Evolutionary conservation across 2,329 filamentous ascomycete genomes (phyloP), one percentile per base, ranked within the genome.

Genomic region (Fusarium sp.): DNA sequence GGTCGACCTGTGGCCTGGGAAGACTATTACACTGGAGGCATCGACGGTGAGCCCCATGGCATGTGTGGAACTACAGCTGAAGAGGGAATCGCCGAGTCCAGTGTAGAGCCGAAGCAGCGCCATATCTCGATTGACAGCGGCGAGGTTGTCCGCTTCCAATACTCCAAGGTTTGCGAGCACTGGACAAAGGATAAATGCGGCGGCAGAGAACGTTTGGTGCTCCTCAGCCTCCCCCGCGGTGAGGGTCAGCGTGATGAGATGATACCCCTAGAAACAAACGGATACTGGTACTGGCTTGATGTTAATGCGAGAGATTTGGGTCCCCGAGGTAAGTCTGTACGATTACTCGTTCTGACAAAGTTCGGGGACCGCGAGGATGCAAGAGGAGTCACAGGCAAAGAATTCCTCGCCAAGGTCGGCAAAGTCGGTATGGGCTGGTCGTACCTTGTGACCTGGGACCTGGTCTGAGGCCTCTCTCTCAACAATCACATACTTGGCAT

Each of bases 251-350:
- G 90, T 51, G 87, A 91, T 11, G 89, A 94, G 43, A 85, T 88
- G 56, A 80, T 95, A 2, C 88, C 92, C 0, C 88, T 97, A 56
- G 87, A 92, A 50, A 91, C 88, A n/a, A 92, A 95, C 63, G 92
- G 92, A 15, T 91, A 87, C 75, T 90, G 91, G 80, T 97, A 92
- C 88, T 97, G 93, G 89, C 80, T 89, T 3, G 95, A 98, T 79
- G 86, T 98, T 6, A 82, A 86, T 26, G 85, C 88, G 1, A 79
- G 83, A 33, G 86, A 90, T 59, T 81, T 97, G 20, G 93, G 93
- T 1, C 83, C 83, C 0, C 87, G 90, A 0, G 93, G 93, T 0
- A 88, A 94, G 79, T 88, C 85, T 54, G 81, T 95, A 7, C 86
- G 85, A 69, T 79, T 96, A 31, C 87, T 87, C 59, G 87, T 88